Evolutionary conservation across 106 monocot species (phyloP).

Genomic region (Chionographis japonica): DNA sequence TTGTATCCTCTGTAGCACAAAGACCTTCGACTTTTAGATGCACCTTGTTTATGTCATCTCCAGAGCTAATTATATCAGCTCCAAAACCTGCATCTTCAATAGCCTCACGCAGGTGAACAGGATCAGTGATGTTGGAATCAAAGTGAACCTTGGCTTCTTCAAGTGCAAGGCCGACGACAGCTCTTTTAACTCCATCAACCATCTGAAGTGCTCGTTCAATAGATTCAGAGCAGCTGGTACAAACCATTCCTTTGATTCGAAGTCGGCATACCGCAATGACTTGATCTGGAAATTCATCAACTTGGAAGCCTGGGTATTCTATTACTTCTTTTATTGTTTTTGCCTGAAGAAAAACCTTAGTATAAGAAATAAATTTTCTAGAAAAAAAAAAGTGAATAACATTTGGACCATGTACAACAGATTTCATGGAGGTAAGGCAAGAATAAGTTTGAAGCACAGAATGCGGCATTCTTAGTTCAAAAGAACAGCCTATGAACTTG

Average conservation of each 20-base stretch:
- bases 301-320: constrained; percentile 54
- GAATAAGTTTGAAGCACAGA: too few species aligned
- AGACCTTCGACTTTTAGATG: constrained; percentile 74
- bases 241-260: constrained; percentile 89
- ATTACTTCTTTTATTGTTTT: constrained; percentile 62
- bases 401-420: too few species aligned
- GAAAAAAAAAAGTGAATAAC: not conserved
- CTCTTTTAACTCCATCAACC: constrained; percentile 80
- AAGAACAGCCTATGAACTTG: too few species aligned
- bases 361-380: not conserved
- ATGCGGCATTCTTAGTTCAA: too few species aligned
- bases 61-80: constrained; percentile 69
- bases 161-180: constrained; percentile 85
- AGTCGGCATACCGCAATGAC: constrained; percentile 66
- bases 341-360: constrained; percentile 27
- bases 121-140: constrained; percentile 57
- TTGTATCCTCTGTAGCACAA: constrained; percentile 40
- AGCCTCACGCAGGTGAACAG: constrained; percentile 39
- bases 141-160: constrained; percentile 94
- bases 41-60: constrained; percentile 68
- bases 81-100: constrained; percentile 92
- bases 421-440: too few species aligned
- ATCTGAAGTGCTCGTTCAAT: constrained; percentile 60
- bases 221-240: constrained; percentile 93
- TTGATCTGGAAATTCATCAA: constrained; percentile 61